These are phyloP conservation scores for Dillenia turbinata DNA, from an alignment of 164 flowering plant genomes.

Conservation along the genomic window DNA sequence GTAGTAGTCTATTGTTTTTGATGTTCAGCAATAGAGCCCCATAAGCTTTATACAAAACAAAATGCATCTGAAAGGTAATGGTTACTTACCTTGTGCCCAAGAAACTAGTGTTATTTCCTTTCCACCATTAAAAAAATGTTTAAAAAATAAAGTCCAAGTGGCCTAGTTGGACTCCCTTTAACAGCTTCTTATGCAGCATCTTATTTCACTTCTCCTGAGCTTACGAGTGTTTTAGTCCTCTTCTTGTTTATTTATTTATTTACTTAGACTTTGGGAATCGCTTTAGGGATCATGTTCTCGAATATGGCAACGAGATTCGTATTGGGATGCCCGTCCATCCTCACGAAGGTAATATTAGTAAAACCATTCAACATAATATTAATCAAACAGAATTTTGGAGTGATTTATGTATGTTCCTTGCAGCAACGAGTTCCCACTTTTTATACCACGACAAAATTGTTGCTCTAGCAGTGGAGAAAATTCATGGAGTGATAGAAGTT, in stretches of 20 bases:
- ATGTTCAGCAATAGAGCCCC: too few species aligned
- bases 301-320: conserved; percentile 97
- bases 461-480: conserved; percentile 73
- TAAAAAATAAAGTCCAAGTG: too few species aligned
- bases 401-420: conserved; percentile 23
- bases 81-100: too few species aligned
- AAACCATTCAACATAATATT: background rate
- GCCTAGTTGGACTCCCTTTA: too few species aligned
- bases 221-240: too few species aligned
- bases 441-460: conserved; percentile 83
- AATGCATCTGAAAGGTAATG: too few species aligned
- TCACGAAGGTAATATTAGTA: conserved; percentile 64
- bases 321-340: conserved; percentile 93
- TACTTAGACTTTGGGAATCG: background rate
- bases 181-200: too few species aligned
- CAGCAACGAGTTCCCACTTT: conserved; percentile 95
- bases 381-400: background rate
- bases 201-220: too few species aligned
- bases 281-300: conserved; percentile 93
- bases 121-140: too few species aligned
- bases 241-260: background rate
- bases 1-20: too few species aligned
- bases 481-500: conserved; percentile 90
- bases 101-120: too few species aligned
- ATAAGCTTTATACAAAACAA: too few species aligned